Conservation (phyloP, 1,284 basidiomycete species). For the Fistulinella cinereoalba region DNA sequence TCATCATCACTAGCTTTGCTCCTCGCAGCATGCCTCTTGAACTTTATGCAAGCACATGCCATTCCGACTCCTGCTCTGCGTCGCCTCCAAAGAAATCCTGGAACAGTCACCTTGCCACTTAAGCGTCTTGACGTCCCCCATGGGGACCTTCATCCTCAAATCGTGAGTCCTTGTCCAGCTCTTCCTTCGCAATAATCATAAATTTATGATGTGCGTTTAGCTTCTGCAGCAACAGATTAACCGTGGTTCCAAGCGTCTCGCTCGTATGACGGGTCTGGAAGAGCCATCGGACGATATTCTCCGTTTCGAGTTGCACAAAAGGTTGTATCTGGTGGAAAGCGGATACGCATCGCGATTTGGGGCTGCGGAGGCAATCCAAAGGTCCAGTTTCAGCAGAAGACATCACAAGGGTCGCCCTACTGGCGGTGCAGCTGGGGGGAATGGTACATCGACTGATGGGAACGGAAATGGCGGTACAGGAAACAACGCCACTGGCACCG, state of each 20-base stretch:
- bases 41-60: constrained; percentile 10
- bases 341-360: constrained; percentile 15
- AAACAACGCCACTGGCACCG: too few relatives aligned
- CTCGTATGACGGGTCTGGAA: constrained; percentile 63
- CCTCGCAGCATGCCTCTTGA: constrained; percentile 17
- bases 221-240: constrained; percentile 71
- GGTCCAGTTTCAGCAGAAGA: constrained; percentile 11
- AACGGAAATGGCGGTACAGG: background rate
- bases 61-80: constrained; percentile 18
- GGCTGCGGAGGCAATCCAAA: constrained; percentile 1
- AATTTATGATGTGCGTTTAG: constrained; percentile 35
- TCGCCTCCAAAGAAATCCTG: constrained; percentile 9
- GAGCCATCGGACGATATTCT: constrained; percentile 51
- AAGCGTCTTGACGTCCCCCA: constrained; percentile 19
- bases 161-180: constrained; percentile 46
- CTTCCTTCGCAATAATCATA: background rate
- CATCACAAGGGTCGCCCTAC: constrained; percentile 8
- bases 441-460: constrained; percentile 5
- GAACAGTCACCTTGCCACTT: constrained; percentile 29
- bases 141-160: constrained; percentile 53
- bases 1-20: constrained; percentile 17
- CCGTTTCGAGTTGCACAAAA: constrained; percentile 50
- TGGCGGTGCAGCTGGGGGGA: constrained; percentile 5
- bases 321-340: constrained; percentile 44
- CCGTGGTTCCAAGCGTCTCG: constrained; percentile 59